Evolutionary conservation across 495 filamentous ascomycete genomes (phyloP).

Genomic region (Elaphomyces granulatus): DNA sequence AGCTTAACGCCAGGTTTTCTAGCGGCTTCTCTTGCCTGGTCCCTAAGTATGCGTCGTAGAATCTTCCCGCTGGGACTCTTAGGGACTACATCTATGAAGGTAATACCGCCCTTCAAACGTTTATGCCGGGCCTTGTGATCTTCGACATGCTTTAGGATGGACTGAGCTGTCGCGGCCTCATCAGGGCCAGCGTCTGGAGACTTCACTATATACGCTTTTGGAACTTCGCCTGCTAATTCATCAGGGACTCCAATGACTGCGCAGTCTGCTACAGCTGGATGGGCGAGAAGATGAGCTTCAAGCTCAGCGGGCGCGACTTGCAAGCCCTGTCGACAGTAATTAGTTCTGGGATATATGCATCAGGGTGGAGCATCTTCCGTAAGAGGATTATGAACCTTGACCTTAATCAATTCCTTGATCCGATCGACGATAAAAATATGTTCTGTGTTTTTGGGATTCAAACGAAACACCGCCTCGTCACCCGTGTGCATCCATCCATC

Average conservation of each 20-base stretch:
- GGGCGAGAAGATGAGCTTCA: conserved; percentile 74
- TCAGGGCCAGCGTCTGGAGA: conserved; percentile 43
- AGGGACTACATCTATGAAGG: conserved; percentile 62
- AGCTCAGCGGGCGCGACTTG: conserved; percentile 91
- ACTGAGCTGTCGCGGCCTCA: conserved; percentile 34
- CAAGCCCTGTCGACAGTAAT: conserved; percentile 45
- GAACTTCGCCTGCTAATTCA: conserved; percentile 62
- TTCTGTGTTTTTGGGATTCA: conserved; percentile 49
- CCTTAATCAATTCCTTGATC: conserved; percentile 90
- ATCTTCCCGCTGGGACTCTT: conserved; percentile 95
- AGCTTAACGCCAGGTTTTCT: conserved; percentile 46
- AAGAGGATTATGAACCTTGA: conserved; percentile 44
- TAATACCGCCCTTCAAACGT: conserved; percentile 74
- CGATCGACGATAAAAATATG: conserved; percentile 77
- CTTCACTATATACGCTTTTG: conserved; percentile 80
- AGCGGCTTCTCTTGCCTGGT: conserved; percentile 59
- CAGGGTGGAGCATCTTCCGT: not conserved
- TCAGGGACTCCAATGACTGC: conserved; percentile 73
- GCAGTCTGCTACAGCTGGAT: conserved; percentile 67
- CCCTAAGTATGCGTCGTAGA: conserved; percentile 61
- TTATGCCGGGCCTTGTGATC: conserved; percentile 78
- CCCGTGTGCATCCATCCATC: conserved; percentile 77
- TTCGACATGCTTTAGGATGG: conserved; percentile 64
- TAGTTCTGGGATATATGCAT: not conserved
- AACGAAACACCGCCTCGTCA: conserved; percentile 62